Base-by-base conservation (phyloP, 768 basidiomycete genomes). In the Amanita exitialis region DNA sequence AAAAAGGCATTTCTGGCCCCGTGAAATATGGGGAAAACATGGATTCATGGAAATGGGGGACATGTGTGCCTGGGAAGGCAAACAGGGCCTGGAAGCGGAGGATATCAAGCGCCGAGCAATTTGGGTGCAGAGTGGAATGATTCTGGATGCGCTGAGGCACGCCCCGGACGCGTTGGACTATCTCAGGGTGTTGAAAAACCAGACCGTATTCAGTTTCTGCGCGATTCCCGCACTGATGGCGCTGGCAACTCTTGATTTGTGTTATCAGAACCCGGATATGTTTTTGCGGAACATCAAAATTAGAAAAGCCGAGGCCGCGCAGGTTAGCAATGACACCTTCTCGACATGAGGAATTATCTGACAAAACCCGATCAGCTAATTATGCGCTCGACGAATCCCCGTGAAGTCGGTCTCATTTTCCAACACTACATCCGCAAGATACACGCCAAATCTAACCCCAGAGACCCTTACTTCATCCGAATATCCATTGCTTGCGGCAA, bases 151-250 rank as follows among this genome's bases (percentile, higher is more conserved):
- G 15, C 70, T 97, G 35, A 66, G 88, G 27, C 95, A 99, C 58
- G 73, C 86, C 5, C 78, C 79, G 28, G 92, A 95, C 62, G 75
- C 88, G 15, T 70, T 99, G 61, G 95, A 98, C 64, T 98, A 97
- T 65, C 76, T 98, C 56, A 73, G 78, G 36, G 66, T 96, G 41
- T 71, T 97, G 60, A 85, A 79, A 65, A 94, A 89, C 68, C 94
- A 97, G 69, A 86, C 77, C 51, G 83, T 96, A 16, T 98, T 98
- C 76, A 89, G 89, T 62, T 97, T 98, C 67, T 92, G 90, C 58
- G 91, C 95, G 0, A 88, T 98, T 53, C 95, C 95, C 5, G 88
- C 84, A 15, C 78, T 84, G 10, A 97, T 98, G 94, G 93, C 95
- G 0, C 85, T 99, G 56, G 94, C 95, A 8, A 98, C 95, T 6